Percentiles rank a stretch among this genome's conserved stretches.
These are phyloP conservation scores for Diospyros kaki DNA, from an alignment of 148 eudicot genomes.

Conservation along the genomic window DNA sequence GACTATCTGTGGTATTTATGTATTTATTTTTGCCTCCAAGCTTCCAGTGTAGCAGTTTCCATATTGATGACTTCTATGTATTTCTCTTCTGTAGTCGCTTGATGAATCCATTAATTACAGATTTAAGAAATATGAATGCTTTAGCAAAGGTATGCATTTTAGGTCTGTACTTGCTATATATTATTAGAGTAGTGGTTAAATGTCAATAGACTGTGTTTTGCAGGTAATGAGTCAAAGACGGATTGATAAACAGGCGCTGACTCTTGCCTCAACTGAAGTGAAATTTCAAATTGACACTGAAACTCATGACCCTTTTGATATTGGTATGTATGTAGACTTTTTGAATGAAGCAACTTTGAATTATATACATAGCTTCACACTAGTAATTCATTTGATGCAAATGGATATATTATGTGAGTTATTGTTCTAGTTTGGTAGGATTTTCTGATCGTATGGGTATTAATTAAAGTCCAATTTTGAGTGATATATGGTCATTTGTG, in stretches of 20 bases:
- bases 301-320: constrained; percentile 98
- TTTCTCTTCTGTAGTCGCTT: constrained; percentile 57
- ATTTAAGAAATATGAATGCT: constrained; percentile 83
- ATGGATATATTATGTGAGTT: background rate
- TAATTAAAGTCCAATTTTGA: no score
- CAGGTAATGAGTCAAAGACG: constrained; percentile 95
- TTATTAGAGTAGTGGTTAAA: background rate
- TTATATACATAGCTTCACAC: background rate
- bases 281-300: constrained; percentile 97
- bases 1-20: background rate
- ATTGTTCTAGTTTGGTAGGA: background rate
- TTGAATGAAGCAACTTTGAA: background rate
- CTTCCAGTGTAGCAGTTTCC: background rate
- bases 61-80: constrained; percentile 9
- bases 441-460: no score
- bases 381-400: background rate
- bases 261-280: constrained; percentile 99
- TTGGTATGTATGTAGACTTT: constrained; percentile 51
- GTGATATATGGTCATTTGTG: no score
- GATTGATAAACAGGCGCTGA: constrained; percentile 91
- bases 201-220: constrained; percentile 5
- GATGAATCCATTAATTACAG: constrained; percentile 82
- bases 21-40: background rate
- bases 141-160: constrained; percentile 72
- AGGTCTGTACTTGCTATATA: constrained; percentile 8